Conservation (phyloP, 1,284 basidiomycete species). For the Microbotryum intermedium region DNA sequence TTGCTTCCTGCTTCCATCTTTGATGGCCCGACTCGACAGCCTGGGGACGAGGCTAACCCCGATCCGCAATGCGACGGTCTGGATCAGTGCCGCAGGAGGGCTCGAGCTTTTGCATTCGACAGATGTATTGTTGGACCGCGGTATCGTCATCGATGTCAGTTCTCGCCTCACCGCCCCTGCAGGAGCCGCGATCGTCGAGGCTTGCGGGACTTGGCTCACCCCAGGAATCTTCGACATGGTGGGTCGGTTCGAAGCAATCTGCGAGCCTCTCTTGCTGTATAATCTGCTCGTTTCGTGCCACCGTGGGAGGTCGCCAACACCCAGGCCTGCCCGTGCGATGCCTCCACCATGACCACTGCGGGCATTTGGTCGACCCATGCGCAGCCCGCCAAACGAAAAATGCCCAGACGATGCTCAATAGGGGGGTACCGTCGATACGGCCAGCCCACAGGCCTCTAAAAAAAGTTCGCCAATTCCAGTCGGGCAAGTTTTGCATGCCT, state of each 20-base stretch:
- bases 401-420: too few relatives aligned
- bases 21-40: background rate
- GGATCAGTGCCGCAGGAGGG: slow-evolving; percentile 63
- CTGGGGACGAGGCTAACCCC: slow-evolving; percentile 34
- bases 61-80: slow-evolving; percentile 68
- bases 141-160: slow-evolving; percentile 43
- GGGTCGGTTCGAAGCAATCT: background rate
- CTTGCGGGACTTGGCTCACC: slow-evolving; percentile 45
- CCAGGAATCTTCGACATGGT: slow-evolving; percentile 38
- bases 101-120: slow-evolving; percentile 52
- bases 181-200: slow-evolving; percentile 37
- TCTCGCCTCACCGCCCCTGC: slow-evolving; percentile 15
- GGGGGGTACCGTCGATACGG: too few relatives aligned
- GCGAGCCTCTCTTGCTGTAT: background rate
- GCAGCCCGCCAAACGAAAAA: too few relatives aligned
- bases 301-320: too few relatives aligned
- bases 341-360: too few relatives aligned
- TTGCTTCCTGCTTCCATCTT: background rate
- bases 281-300: slow-evolving; percentile 41
- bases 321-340: too few relatives aligned
- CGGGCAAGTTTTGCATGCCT: too few relatives aligned
- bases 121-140: slow-evolving; percentile 43
- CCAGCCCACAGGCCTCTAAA: too few relatives aligned
- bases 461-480: too few relatives aligned
- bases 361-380: too few relatives aligned